These are phyloP conservation scores for Alternaria triticina DNA, from an alignment of 2,329 filamentous ascomycete species.

Conservation along the genomic window DNA sequence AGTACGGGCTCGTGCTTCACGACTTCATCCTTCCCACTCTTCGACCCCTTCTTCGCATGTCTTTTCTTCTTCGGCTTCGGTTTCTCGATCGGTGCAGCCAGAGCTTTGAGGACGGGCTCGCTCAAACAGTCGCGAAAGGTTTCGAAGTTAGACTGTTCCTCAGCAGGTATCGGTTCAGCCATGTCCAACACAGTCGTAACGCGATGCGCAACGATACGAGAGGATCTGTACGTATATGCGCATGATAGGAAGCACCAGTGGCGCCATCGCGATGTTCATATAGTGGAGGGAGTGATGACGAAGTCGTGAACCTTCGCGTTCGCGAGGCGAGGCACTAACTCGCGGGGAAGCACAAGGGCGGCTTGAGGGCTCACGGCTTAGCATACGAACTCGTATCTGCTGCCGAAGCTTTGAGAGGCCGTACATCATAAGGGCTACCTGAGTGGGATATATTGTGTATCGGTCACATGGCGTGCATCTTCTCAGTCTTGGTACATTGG, in stretches of 20 bases:
- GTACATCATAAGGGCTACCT: neutral
- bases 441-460: neutral
- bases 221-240: neutral
- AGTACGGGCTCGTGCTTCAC: conserved; percentile 7
- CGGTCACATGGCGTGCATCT: neutral
- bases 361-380: conserved; percentile 8
- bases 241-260: conserved; percentile 5
- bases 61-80: conserved; percentile 55
- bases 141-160: conserved; percentile 64
- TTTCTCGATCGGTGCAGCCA: conserved; percentile 54
- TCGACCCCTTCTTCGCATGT: conserved; percentile 39
- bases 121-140: conserved; percentile 78
- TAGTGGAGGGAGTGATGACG: conserved; percentile 25
- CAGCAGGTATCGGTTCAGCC: conserved; percentile 40
- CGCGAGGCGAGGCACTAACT: conserved; percentile 20
- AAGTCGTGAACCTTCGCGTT: conserved; percentile 24
- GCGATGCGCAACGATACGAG: neutral
- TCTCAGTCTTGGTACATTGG: neutral
- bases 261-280: conserved; percentile 23
- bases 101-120: conserved; percentile 69
- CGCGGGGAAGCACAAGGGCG: conserved; percentile 22
- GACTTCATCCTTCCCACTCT: conserved; percentile 24
- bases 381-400: conserved; percentile 13
- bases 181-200: conserved; percentile 20
- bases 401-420: conserved; percentile 5